A percentile compares a stretch with the other conserved stretches of the same genome.
Conservation (phyloP, 345 rosid genomes). For the Fremontodendron californicum region DNA sequence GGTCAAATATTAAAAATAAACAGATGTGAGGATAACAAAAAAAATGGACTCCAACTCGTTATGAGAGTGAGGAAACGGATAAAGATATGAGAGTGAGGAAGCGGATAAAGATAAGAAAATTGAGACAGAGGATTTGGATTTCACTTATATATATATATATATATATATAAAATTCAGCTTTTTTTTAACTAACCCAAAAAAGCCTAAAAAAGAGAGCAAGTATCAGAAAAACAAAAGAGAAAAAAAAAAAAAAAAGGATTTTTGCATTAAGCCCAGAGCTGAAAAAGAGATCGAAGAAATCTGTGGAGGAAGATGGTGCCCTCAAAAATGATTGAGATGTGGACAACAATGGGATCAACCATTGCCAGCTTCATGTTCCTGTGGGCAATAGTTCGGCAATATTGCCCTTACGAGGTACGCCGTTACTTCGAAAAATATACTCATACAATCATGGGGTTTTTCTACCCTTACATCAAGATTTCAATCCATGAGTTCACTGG, state of each 20-base stretch:
- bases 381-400: constrained; percentile 46
- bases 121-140: no score
- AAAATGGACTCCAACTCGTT: no score
- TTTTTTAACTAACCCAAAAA: no score
- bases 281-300: neutral
- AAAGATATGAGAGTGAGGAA: no score
- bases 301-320: neutral
- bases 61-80: no score
- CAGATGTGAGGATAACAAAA: no score
- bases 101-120: no score
- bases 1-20: no score
- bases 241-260: neutral
- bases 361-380: constrained; percentile 54
- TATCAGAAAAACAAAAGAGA: no score
- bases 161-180: no score
- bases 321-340: constrained; percentile 38
- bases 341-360: constrained; percentile 54
- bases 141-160: no score
- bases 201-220: no score
- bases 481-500: constrained; percentile 22
- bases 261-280: neutral
- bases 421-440: constrained; percentile 32
- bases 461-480: constrained; percentile 32
- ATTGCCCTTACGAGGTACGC: constrained; percentile 47
- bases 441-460: neutral